Percentiles rank a stretch among this genome's conserved stretches.
These are phyloP conservation scores for Pisolithus thermaeus DNA, from an alignment of 1,284 basidiomycete genomes.

Conservation along the genomic window DNA sequence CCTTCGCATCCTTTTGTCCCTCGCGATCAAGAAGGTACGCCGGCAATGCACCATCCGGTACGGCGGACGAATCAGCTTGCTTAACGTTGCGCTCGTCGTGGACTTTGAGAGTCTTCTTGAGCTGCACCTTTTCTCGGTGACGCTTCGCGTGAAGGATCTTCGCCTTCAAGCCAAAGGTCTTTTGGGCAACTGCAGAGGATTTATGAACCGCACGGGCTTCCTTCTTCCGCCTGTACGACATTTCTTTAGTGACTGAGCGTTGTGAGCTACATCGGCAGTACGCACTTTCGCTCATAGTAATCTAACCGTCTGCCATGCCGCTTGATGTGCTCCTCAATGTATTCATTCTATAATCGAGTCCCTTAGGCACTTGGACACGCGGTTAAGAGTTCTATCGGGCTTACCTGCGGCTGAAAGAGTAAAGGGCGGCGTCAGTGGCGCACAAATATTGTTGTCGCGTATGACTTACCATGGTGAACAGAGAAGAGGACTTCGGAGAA, in stretches of 20 bases:
- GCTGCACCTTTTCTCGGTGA: constrained; percentile 96
- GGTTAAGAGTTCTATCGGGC: constrained; percentile 2
- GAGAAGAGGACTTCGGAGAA: constrained; percentile 29
- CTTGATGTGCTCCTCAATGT: constrained; percentile 88
- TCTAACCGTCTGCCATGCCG: constrained; percentile 82
- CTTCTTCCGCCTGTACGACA: constrained; percentile 74
- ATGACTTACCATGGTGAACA: constrained; percentile 48
- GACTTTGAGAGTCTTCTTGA: constrained; percentile 98
- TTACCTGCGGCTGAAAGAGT: constrained; percentile 62
- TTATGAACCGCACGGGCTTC: constrained; percentile 91
- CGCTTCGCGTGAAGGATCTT: constrained; percentile 96
- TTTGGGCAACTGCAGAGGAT: constrained; percentile 84
- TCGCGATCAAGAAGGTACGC: constrained; percentile 97
- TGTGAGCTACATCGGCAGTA: constrained; percentile 7
- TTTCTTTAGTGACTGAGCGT: constrained; percentile 3
- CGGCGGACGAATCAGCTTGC: constrained; percentile 77
- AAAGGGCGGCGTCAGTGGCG: constrained; percentile 14
- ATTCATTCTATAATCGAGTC: constrained; percentile 62
- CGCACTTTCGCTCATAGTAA: constrained; percentile 80
- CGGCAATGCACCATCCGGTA: constrained; percentile 86
- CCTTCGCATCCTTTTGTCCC: constrained; percentile 96
- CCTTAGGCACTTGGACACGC: constrained; percentile 10
- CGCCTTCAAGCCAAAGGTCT: constrained; percentile 94
- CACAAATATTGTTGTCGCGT: constrained; percentile 1
- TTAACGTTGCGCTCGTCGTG: constrained; percentile 99